Evolutionary conservation across 805 yeast species (phyloP), one percentile per base, ranked within the genome.

Genomic region (Candida caryicola): DNA sequence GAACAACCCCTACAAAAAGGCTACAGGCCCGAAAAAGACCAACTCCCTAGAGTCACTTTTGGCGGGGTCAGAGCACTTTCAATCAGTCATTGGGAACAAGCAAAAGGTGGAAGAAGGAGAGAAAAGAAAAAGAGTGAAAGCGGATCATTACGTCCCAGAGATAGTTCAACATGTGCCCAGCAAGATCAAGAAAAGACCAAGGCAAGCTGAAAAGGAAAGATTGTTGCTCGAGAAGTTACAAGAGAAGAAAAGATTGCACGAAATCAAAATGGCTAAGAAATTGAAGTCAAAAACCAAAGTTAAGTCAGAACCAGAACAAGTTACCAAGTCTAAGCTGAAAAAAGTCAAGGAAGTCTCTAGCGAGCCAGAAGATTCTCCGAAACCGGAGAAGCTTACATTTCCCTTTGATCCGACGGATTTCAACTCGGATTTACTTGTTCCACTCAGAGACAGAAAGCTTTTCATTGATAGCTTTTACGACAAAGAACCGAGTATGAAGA

Each of bases 331-430:
- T 19, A 16, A 23, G 16, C 17, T n/a, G 8, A 21, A 33, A 10
- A 23, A 9, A 8, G 29, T 10, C n/a, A 15, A 17, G 4, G 31
- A 16, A 3, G 31, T 29, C 4, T 23, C 27, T 13, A 8, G 29
- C 15, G 34, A 21, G 5, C n/a, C 23, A 8, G 31, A 29, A 6
- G 23, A 26, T 21, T 32, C 17, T 13, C 17, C 25, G 25, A 46
- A 30, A 17, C 23, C 25, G 28, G 30, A 26, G 29, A 61, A 54
- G 5, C 48, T 47, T n/a, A 47, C 55, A n/a, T 64, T 68, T 50
- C 69, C 70, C 2, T 69, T 51, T 46, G 71, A 65, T 43, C 74
- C 74, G 1, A 46, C 53, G 4, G 63, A 62, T 38, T 60, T 69
- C 17, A 49, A 44, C 7, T 51, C 54, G 0, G 74, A 69, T 44